Evolutionary conservation across 805 yeast genomes (phyloP).

Genomic region (Tetrapisispora pingtungensis): DNA sequence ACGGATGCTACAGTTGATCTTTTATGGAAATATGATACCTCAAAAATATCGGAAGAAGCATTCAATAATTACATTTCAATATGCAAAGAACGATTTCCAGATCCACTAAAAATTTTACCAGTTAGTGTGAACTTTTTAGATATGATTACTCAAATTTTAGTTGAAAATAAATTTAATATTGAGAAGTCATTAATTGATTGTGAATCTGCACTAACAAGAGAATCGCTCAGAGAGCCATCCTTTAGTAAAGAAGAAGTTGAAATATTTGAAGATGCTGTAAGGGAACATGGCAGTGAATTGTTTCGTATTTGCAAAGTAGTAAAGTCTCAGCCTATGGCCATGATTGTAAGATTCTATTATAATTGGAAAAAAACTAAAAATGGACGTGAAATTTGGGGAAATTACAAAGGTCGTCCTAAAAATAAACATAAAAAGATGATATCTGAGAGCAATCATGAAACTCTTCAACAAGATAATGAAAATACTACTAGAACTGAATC

Average conservation of each 20-base stretch:
- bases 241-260: constrained; percentile 52
- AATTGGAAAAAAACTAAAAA: constrained; percentile 80
- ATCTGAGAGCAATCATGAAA: too few relatives aligned
- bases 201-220: constrained; percentile 44
- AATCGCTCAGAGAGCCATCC: constrained; percentile 65
- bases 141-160: constrained; percentile 46
- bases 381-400: constrained; percentile 77
- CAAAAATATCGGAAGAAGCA: constrained; percentile 17
- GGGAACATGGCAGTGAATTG: constrained; percentile 65
- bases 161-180: constrained; percentile 43
- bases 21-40: constrained; percentile 48
- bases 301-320: constrained; percentile 64
- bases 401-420: constrained; percentile 58
- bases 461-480: neutral
- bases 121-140: constrained; percentile 79
- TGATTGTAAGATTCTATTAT: constrained; percentile 80
- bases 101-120: constrained; percentile 41
- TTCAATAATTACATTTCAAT: constrained; percentile 46
- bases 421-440: constrained; percentile 32
- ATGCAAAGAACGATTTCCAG: constrained; percentile 48
- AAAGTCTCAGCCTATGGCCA: constrained; percentile 60
- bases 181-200: constrained; percentile 36
- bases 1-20: constrained; percentile 19
- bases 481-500: neutral
- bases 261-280: constrained; percentile 67